Evolutionary conservation across 805 yeast species (phyloP).

Genomic region (Soucietia sequanensis): DNA sequence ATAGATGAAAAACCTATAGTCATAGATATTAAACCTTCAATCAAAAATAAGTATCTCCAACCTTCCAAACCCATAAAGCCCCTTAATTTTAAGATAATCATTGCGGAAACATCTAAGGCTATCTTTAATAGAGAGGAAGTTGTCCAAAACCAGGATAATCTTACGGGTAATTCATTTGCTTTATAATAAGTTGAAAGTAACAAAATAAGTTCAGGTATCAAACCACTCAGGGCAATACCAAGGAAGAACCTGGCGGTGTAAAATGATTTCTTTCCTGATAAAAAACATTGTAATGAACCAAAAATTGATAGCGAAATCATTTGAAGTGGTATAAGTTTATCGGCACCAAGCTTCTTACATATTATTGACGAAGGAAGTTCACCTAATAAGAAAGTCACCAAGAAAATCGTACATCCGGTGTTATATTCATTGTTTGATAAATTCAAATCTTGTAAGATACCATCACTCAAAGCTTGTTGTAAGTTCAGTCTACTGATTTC

Average conservation of each 20-base stretch:
- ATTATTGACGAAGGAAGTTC: conserved; percentile 61
- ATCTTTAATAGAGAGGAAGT: conserved; percentile 21
- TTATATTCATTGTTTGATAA: conserved; percentile 39
- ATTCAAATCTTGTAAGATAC: conserved; percentile 29
- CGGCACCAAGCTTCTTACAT: conserved; percentile 61
- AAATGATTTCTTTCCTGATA: conserved; percentile 21
- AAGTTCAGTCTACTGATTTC: conserved; percentile 23
- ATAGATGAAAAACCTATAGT: background rate
- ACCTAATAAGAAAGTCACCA: conserved; percentile 38
- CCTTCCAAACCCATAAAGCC: conserved; percentile 19
- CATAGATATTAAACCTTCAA: conserved; percentile 13
- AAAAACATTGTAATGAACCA: conserved; percentile 23
- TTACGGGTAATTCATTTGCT: conserved; percentile 22
- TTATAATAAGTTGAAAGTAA: conserved; percentile 38
- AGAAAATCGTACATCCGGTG: conserved; percentile 38
- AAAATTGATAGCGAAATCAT: conserved; percentile 26
- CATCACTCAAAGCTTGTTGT: conserved; percentile 21
- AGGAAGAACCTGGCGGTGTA: conserved; percentile 28
- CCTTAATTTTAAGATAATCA: conserved; percentile 18
- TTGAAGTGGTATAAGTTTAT: conserved; percentile 52
- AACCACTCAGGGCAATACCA: conserved; percentile 35
- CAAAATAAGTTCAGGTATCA: conserved; percentile 28
- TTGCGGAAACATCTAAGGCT: conserved; percentile 19
- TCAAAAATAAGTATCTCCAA: conserved; percentile 15
- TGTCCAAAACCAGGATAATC: conserved; percentile 28